Base-by-base conservation (phyloP, 2,329 filamentous ascomycete genomes). In the Hymenoscyphus repandus region DNA sequence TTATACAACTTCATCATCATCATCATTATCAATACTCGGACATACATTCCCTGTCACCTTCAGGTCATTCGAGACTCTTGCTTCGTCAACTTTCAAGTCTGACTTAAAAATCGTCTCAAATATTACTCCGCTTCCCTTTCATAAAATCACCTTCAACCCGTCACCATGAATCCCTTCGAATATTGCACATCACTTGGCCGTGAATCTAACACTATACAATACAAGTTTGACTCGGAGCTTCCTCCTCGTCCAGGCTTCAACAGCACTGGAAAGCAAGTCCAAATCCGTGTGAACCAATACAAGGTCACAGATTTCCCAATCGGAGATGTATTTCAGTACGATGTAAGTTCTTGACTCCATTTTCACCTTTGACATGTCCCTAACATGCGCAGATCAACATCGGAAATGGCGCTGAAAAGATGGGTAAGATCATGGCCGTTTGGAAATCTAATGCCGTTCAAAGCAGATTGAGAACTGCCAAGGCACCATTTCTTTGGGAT, bases 271-370 rank as follows among this genome's bases (percentile, higher is more conserved):
- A 79, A 76, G 54, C 64, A 72, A 0, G 74, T 83, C 17, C 63
- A 68, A 0, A 60, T 89, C 1, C 68, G 64, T 0, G 70, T 95
- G 34, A 97, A 97, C 65, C 83, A 89, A 10, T 95, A 85, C 68
- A 76, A 82, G 0, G 83, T 96, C 49, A 69, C 66, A 0, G 69
- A 72, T 9, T 80, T 83, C 49, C 82, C 82, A 0, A 74, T 68
- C 2, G 77, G 74, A 11, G 78, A 80, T 0, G 79, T 96, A 18
- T 83, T 83, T 55, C 91, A 96, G 64, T 97, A 92, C 60, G 90
- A 96, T 71, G 88, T 91, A 71, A 77, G 86, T 77, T 45, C 36
- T 9, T 7, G 20, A 7, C 11, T 49, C 34, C 39, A 7, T 22
- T 33, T 52, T 27, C 9, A 47, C 31, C 22, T 40, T 53, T 42